A percentile compares a stretch with the other conserved stretches of the same genome.
phyloP scores from a whole-genome alignment of 257 asterid genomes.

The Ehretia macrophylla region DNA sequence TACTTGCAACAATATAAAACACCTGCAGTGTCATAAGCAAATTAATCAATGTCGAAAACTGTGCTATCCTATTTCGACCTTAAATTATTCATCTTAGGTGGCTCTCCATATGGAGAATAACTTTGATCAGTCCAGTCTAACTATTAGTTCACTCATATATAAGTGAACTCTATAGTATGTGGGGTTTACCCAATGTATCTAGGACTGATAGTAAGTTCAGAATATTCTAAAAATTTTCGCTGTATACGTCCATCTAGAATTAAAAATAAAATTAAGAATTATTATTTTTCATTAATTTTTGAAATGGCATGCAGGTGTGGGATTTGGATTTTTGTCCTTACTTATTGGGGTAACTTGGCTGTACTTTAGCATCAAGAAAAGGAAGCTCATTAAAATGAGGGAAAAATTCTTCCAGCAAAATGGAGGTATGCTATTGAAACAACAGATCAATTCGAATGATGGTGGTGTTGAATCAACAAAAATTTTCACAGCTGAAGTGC shows the following conservation, averaged over 20 bases:
- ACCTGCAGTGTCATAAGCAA: no score
- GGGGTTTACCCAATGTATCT: no score
- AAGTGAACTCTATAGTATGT: no score
- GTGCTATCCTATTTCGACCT: no score
- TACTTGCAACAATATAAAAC: no score
- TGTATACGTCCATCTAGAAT: not conserved
- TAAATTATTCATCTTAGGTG: no score
- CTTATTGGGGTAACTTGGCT: slow-evolving; percentile 21
- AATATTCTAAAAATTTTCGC: no score
- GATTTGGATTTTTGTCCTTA: slow-evolving; percentile 22
- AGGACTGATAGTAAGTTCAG: no score
- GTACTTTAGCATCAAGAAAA: slow-evolving; percentile 19
- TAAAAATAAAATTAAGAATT: slow-evolving; percentile 55
- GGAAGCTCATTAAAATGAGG: slow-evolving; percentile 17
- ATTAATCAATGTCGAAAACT: no score
- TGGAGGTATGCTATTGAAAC: slow-evolving; percentile 48
- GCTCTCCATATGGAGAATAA: no score
- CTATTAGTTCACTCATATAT: no score
- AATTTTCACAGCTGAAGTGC: slow-evolving; percentile 33
- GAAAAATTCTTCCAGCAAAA: slow-evolving; percentile 50
- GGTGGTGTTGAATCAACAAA: slow-evolving; percentile 24
- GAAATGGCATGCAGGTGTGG: slow-evolving; percentile 19
- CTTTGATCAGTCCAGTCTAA: no score
- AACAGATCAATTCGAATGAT: slow-evolving; percentile 22
- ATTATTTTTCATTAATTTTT: slow-evolving; percentile 71